Percentiles rank a stretch among this genome's conserved stretches.
Evolutionary conservation across 2,329 filamentous ascomycete genomes (phyloP).

Genomic region (Tolypocladium ophioglossoides): DNA sequence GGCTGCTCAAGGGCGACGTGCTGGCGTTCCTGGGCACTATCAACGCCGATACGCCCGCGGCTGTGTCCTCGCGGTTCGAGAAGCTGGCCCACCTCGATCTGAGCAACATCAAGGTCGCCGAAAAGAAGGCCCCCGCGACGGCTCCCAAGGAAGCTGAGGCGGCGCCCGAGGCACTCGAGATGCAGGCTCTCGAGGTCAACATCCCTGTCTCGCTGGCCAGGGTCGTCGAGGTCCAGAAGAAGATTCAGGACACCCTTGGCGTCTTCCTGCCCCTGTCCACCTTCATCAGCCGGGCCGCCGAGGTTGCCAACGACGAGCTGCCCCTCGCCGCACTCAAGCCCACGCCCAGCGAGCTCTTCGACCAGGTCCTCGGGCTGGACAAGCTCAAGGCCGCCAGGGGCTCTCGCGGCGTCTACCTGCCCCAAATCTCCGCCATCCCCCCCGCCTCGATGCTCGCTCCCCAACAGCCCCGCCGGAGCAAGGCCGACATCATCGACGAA

Average conservation of each 20-base stretch:
- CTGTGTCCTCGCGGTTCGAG: slow-evolving; percentile 59
- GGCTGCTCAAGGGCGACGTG: slow-evolving; percentile 90
- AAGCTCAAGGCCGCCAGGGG: slow-evolving; percentile 33
- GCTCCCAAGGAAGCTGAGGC: slow-evolving; percentile 26
- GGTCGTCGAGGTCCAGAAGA: slow-evolving; percentile 71
- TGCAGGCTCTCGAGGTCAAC: slow-evolving; percentile 48
- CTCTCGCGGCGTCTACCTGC: slow-evolving; percentile 55
- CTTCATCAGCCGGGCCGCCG: slow-evolving; percentile 75
- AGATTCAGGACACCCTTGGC: slow-evolving; percentile 66
- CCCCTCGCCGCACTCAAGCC: slow-evolving; percentile 54
- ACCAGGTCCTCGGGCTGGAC: slow-evolving; percentile 70
- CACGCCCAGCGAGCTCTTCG: slow-evolving; percentile 74
- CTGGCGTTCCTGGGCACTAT: slow-evolving; percentile 81
- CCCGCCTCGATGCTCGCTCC: slow-evolving; percentile 29
- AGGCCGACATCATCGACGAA: slow-evolving; percentile 72
- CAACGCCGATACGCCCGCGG: slow-evolving; percentile 57
- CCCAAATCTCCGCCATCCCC: slow-evolving; percentile 54
- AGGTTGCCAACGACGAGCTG: slow-evolving; percentile 79
- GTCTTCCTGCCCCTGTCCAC: slow-evolving; percentile 75
- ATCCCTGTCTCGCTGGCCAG: slow-evolving; percentile 69
- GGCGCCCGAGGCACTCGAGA: slow-evolving; percentile 29
- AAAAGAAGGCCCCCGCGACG: slow-evolving; percentile 31
- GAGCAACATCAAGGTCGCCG: slow-evolving; percentile 82
- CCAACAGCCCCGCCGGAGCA: slow-evolving; percentile 18
- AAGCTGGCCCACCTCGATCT: slow-evolving; percentile 80